Evolutionary conservation across 1,284 basidiomycete genomes (phyloP), one percentile per base, ranked within the genome.

Genomic region (Gomphus bonarii): DNA sequence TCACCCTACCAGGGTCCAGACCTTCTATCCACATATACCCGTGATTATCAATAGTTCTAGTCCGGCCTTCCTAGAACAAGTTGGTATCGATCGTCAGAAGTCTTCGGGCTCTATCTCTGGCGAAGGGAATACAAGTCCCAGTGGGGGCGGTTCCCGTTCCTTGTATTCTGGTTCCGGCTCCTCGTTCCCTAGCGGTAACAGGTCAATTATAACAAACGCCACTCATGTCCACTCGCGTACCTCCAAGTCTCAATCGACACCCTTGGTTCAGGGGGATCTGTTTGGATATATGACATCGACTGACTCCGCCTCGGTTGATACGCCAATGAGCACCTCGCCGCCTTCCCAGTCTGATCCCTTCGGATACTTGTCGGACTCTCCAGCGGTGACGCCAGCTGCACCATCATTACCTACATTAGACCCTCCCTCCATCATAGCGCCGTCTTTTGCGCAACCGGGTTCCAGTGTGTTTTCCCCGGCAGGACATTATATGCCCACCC

Each of bases 341-440:
- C 25, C 25, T 28, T 47, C 46, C 14, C 46, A 30, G 46, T 50
- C 58, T 31, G 58, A 59, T 48, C 80, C 80, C 2, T 83, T 82
- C 63, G 77, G 75, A 18, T 82, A 81, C 61, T 70, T 81, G 54
- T 72, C 79, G 46, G 64, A 67, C 14, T 63, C 67, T 10, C 67
- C 62, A 22, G 64, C 62, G 14, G 36, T 28, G 30, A 14, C 30
- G 22, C 22, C 44, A 12, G 5, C 44, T 14, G 10, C 16, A 9
- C 46, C 30, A 10, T 25, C 46, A 5, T 28, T 47, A 20, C 46
- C 46, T 28, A 47, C 25, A 4, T 30, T 47, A 10, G 25, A 47
- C 14, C 9, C 22, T 8, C 16, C 25, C 11, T 28, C 46, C 7
- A 20, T 47, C 12, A 16, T 47, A 3, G 25, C 46, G 7, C 22